Evolutionary conservation across 1,139 yeast species (phyloP), one percentile per base, ranked within the genome.

Genomic region (Candida pseudoviswanathii): DNA sequence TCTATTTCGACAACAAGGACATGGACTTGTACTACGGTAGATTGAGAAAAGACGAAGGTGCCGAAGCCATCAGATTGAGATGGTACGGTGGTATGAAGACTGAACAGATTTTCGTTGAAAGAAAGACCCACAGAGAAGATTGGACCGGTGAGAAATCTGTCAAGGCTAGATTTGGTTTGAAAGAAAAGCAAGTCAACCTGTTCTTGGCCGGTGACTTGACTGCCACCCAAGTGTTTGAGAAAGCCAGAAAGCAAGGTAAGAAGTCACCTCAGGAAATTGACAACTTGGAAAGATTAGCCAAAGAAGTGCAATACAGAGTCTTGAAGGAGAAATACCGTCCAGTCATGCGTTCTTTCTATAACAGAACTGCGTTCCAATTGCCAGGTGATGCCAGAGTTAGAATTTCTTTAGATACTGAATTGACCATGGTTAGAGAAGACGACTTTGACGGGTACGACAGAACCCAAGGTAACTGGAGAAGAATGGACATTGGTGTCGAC

Each of bases 61-160:
- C 99, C 7, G 99, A 94, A 71, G 99, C 99, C 24, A 91, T 94
- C 59, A 86, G 99, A 73, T 78, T 94, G 65, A 85, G 99, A 75
- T 94, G 99, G 99, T 94, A 94, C 66, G 99, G 99, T 64, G 97
- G 97, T 48, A 92, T 94, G 99, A 80, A 82, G 52, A 81, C 94
- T 3, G 97, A 92, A 58, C 89, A 89, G 47, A 90, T 94, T 51
- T 94, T 94, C 58, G 96, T 94, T 34, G 99, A 94, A 71, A 84
- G 99, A 69, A 94, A 94, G 70, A 94, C 99, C 10, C 99, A 94
- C 66, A 83, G 99, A 69, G 99, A 94, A 70, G 99, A 94, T 72
- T 94, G 99, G 99, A 94, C 99, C 2, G 99, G 99, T 61, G 99
- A 94, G 70, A 92, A 92, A 71, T 89, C 97, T 8, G 99, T 94